Percentiles rank a stretch among this genome's conserved stretches.
phyloP scores from a whole-genome alignment of 2,329 filamentous ascomycete genomes.

The Cadophora gregata region DNA sequence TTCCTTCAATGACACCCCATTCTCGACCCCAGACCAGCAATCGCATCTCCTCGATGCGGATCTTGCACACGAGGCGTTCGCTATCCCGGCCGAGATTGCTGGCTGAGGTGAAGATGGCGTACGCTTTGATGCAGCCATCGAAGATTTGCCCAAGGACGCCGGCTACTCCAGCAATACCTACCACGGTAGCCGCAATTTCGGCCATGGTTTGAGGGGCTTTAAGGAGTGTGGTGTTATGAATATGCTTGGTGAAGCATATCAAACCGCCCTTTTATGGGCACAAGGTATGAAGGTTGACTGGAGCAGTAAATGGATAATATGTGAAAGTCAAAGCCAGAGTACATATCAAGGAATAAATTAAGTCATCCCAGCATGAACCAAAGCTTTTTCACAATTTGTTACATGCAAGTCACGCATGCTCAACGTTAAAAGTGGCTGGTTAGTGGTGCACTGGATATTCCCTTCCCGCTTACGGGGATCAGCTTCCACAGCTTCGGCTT shows the following conservation, averaged over 20 bases:
- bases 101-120: constrained; percentile 52
- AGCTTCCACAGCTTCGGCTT: constrained; percentile 7
- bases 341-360: neutral
- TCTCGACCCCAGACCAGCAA: constrained; percentile 55
- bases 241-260: neutral
- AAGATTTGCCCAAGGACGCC: constrained; percentile 55
- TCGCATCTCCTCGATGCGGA: constrained; percentile 57
- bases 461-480: constrained; percentile 3
- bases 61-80: constrained; percentile 53
- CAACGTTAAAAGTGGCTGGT: neutral
- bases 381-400: neutral
- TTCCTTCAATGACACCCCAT: constrained; percentile 55
- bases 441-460: neutral
- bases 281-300: neutral
- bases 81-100: constrained; percentile 51
- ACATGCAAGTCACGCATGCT: neutral
- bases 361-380: neutral
- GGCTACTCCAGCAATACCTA: constrained; percentile 52
- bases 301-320: neutral
- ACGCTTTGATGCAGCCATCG: constrained; percentile 54
- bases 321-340: neutral
- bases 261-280: neutral
- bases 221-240: neutral
- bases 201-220: constrained; percentile 39
- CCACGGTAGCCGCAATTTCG: constrained; percentile 51